phyloP scores from a whole-genome alignment of 805 yeast species.

The Saccharomycopsis fermentans region DNA sequence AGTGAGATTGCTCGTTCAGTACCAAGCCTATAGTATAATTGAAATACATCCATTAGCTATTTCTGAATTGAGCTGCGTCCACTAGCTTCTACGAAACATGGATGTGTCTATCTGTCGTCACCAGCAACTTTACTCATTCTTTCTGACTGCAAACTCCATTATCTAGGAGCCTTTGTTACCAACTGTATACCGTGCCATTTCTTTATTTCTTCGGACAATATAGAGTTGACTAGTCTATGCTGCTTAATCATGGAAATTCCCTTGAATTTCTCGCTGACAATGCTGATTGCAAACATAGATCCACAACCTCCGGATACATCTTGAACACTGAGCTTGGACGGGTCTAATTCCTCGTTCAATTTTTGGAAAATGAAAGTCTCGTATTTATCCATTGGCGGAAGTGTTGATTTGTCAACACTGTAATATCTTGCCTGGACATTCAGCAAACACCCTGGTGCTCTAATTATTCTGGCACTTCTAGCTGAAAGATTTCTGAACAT shows the following conservation, averaged over 20 bases:
- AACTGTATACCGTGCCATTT: slow-evolving; percentile 95
- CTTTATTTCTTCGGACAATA: slow-evolving; percentile 72
- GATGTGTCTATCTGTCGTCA: neutral
- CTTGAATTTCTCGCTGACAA: slow-evolving; percentile 64
- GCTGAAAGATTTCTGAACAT: neutral
- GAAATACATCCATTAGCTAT: too few relatives aligned
- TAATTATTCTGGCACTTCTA: neutral
- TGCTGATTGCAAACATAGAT: slow-evolving; percentile 86
- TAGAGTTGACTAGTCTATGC: slow-evolving; percentile 78
- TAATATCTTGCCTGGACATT: slow-evolving; percentile 2
- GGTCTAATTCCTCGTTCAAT: slow-evolving; percentile 14
- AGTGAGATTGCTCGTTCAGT: too few relatives aligned
- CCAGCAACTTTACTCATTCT: neutral
- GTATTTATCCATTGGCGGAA: slow-evolving; percentile 16
- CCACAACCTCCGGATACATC: slow-evolving; percentile 76
- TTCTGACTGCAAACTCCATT: slow-evolving; percentile 19
- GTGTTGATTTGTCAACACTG: slow-evolving; percentile 11
- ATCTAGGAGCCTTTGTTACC: slow-evolving; percentile 46
- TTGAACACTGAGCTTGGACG: slow-evolving; percentile 9
- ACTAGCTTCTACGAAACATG: neutral
- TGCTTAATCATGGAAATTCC: slow-evolving; percentile 83
- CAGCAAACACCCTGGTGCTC: neutral
- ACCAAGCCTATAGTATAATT: too few relatives aligned
- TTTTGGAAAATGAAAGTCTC: slow-evolving; percentile 14
- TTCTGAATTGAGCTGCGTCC: too few relatives aligned